Percentiles rank a stretch among this genome's conserved stretches.
Conservation (phyloP, 441 rosid species). For the Manihot esculenta region DNA sequence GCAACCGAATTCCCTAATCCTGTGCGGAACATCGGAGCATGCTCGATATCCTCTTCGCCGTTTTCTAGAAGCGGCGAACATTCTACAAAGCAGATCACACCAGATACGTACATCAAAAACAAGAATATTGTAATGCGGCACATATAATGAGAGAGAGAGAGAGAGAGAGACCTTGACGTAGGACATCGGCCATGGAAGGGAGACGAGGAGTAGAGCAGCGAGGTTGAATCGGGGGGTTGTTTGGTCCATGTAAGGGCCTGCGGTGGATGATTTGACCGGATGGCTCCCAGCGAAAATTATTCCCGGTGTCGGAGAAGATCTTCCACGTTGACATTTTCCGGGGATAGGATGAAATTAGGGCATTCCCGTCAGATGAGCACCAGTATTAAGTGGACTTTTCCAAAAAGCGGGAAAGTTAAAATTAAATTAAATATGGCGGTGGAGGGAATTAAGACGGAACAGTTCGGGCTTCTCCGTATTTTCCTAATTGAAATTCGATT, state of each 20-base stretch:
- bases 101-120: neutral
- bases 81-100: constrained; percentile 33
- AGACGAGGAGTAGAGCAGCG: constrained; percentile 31
- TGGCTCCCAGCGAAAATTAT: constrained; percentile 57
- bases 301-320: constrained; percentile 49
- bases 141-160: no score
- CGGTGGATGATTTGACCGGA: constrained; percentile 34
- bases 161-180: constrained; percentile 49
- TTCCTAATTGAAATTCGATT: no score
- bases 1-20: constrained; percentile 65
- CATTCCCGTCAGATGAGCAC: neutral
- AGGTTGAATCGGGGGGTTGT: constrained; percentile 21
- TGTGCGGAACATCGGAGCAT: constrained; percentile 55
- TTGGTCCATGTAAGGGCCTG: constrained; percentile 19
- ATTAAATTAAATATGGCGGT: constrained; percentile 13
- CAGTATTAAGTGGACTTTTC: neutral
- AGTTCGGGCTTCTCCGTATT: neutral
- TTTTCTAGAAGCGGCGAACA: constrained; percentile 56
- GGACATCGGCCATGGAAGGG: constrained; percentile 67
- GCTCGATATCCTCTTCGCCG: constrained; percentile 25
- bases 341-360: neutral
- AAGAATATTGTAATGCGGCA: no score
- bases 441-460: neutral
- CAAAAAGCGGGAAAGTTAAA: constrained; percentile 49
- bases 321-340: constrained; percentile 75